Evolutionary conservation across 1,284 basidiomycete species (phyloP), one percentile per base, ranked within the genome.

Genomic region (Singerocomus inundabilis): DNA sequence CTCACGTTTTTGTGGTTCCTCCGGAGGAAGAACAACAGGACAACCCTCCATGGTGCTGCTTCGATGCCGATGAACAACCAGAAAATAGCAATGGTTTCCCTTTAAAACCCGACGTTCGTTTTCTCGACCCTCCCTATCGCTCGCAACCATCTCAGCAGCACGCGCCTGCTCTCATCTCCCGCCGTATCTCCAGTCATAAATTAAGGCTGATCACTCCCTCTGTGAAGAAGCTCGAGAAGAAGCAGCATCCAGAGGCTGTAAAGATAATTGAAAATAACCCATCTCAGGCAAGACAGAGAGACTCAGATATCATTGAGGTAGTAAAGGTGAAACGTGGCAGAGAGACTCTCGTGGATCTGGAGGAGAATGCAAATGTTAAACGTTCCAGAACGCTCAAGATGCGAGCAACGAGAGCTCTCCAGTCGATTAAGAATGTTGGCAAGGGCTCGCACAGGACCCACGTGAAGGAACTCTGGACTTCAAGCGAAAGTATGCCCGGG

Each of bases 1-100:
- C 83, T 12, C 76, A 81, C 56, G 82, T 88, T 48, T 81, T 84
- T 57, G 79, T 88, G 30, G 72, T 80, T 35, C 86, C 85, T 11
- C 85, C 85, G 26, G 85, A 83, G 60, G 85, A 88, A 63, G 85
- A 88, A 59, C 71, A 80, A 39, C 66, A 70, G 25, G 62, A 70
- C 16, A 74, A 70, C 11, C 81, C 81, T 8, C 75, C 84, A 8
- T 86, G 78, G 75, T 83, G 81, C 60, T 84, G 72, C 61, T 86
- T 85, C 62, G 77, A 87, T 61, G 83, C 84, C 11, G 70, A 72
- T 29, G 67, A 75, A 48, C 60, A 55, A 21, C 56, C 57, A 35
- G 60, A 58, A 39, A 52, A 57, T 49, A 68, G 45, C 44, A 37
- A 54, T 44, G 49, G 55, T 48, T 64, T 68, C 37, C 60, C 68